Evolutionary conservation across 2,329 filamentous ascomycete genomes (phyloP), one percentile per base, ranked within the genome.

Genomic region (Pseudopyricularia javanii): DNA sequence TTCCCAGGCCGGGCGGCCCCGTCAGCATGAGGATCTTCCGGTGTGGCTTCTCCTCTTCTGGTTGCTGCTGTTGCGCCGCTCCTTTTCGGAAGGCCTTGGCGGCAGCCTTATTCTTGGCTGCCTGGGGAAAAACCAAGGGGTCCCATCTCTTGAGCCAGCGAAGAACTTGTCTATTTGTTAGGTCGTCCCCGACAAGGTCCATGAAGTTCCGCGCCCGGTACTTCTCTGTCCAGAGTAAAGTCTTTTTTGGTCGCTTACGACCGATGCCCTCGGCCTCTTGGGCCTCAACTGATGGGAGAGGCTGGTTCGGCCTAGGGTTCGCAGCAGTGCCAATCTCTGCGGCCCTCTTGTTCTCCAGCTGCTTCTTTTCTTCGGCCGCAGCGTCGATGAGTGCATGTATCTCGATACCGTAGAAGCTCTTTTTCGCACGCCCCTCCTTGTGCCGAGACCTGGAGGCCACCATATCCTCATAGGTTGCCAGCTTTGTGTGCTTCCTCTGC

Each of bases 131-230:
- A 1, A 98, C 93, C 26, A 96, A 75, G 0, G 85, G 76, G 64
- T 98, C 93, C 93, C 93, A 98, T 17, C 79, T 78, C 70, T 97
- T 98, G 43, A 98, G 72, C 93, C 93, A 98, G 52, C 87, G 82
- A 53, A 98, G 72, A 4, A 98, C 91, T 55, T 85, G 79, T 55
- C 93, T 82, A 66, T 98, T 94, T 26, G 91, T 97, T 47, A 90
- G 78, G 64, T 98, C 93, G 60, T 98, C 93, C 28, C 94, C 94
- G 49, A 95, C 88, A 0, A 98, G 75, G 60, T 98, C 93, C 60
- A 91, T 87, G 61, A 97, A 98, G 60, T 83, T 91, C 56, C 82
- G 82, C 28, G 93, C 93, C 34, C 93, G 84, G 64, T 98, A 98
- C 65, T 98, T 98, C 64, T 98, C 93, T 0, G 91, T 95, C 93